Evolutionary conservation across 2,329 filamentous ascomycete species (phyloP).

Genomic region (Diaporthe capsici): DNA sequence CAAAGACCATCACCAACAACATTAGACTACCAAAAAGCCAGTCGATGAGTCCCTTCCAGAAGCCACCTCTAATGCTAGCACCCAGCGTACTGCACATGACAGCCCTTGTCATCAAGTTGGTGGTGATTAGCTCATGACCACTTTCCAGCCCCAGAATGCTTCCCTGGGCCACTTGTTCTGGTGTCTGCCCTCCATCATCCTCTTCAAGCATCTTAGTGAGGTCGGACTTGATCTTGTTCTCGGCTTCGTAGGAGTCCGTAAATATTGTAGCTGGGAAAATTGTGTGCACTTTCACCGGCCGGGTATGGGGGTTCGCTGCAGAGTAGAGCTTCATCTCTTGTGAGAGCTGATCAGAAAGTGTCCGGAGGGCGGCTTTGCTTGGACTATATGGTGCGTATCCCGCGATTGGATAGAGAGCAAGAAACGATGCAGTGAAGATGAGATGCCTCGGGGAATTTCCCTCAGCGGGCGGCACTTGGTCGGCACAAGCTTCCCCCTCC

Average conservation of each 20-base stretch:
- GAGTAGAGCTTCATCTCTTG: conserved; percentile 66
- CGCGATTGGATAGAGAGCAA: conserved; percentile 72
- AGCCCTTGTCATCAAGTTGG: conserved; percentile 68
- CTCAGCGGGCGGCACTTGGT: conserved; percentile 50
- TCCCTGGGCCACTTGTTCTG: conserved; percentile 72
- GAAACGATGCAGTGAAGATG: conserved; percentile 76
- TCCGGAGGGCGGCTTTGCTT: conserved; percentile 76
- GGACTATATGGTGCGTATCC: conserved; percentile 78
- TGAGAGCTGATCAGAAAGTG: conserved; percentile 74
- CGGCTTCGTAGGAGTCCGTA: conserved; percentile 64
- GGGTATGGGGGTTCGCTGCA: conserved; percentile 46
- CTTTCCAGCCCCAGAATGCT: conserved; percentile 72
- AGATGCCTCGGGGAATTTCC: conserved; percentile 69
- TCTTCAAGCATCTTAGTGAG: conserved; percentile 56
- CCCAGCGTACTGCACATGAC: conserved; percentile 64
- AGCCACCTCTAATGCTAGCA: conserved; percentile 44
- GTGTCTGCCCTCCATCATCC: conserved; percentile 56
- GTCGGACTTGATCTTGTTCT: conserved; percentile 55
- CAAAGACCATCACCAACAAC: conserved; percentile 1
- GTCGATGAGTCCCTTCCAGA: not conserved
- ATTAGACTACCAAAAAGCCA: not conserved
- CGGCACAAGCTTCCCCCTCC: not conserved
- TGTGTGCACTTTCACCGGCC: conserved; percentile 69
- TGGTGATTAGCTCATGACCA: conserved; percentile 75
- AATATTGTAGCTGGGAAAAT: conserved; percentile 77